Conservation (phyloP, 169 alveolate genomes). For the Miamiensis avidus region DNA sequence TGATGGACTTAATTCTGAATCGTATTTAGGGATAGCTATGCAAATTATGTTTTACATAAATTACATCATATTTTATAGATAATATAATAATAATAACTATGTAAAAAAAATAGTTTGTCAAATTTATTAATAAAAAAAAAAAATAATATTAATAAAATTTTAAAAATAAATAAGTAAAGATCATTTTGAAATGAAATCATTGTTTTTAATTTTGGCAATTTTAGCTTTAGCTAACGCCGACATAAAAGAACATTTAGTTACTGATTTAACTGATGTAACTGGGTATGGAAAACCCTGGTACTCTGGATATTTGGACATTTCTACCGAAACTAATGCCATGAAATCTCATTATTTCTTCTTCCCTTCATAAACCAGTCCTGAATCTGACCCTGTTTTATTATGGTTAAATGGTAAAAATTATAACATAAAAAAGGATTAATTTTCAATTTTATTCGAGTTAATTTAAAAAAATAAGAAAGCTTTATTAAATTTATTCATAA, state of each 20-base stretch:
- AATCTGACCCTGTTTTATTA: not conserved
- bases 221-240: not conserved
- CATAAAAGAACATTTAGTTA: not conserved
- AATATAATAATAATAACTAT: no score
- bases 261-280: not conserved
- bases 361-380: not conserved
- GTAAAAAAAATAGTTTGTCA: no score
- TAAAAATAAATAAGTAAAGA: no score
- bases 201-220: not conserved
- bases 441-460: not conserved
- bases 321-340: not conserved
- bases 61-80: no score
- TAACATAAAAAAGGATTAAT: no score
- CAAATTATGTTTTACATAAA: no score
- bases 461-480: no score
- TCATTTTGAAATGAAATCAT: not conserved
- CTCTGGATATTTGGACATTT: not conserved
- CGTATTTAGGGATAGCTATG: no score
- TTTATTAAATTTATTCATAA: no score
- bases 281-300: not conserved
- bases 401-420: not conserved
- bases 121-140: no score
- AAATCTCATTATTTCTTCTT: not conserved
- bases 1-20: no score
- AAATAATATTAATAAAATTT: no score